A percentile compares a stretch with the other conserved stretches of the same genome.
phyloP scores from a whole-genome alignment of 768 basidiomycete genomes.

The Kwoniella europaea region DNA sequence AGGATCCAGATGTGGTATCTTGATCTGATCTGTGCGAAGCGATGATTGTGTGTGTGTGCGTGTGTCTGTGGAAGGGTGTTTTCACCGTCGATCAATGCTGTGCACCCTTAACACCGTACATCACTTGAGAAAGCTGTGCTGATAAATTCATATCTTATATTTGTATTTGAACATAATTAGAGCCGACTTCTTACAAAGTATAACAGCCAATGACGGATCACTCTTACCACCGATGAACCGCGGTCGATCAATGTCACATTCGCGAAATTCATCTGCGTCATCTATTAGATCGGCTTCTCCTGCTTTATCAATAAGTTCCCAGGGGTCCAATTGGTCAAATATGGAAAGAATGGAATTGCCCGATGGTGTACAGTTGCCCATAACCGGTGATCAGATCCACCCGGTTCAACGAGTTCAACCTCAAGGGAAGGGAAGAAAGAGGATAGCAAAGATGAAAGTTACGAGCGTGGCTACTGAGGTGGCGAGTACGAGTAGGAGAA shows the following conservation, averaged over 20 bases:
- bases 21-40: conserved; percentile 5
- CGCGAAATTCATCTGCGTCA: conserved; percentile 48
- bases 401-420: neutral
- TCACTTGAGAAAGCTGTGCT: conserved; percentile 13
- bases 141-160: neutral
- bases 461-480: conserved; percentile 88
- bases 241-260: conserved; percentile 39
- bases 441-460: conserved; percentile 75
- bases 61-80: neutral
- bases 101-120: neutral
- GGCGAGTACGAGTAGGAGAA: conserved; percentile 81
- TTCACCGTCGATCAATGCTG: conserved; percentile 1
- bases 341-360: conserved; percentile 47
- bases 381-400: neutral
- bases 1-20: neutral
- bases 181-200: conserved; percentile 51
- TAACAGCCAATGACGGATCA: conserved; percentile 51
- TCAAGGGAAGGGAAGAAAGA: conserved; percentile 21
- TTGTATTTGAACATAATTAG: conserved; percentile 12
- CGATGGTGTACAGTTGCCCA: conserved; percentile 24
- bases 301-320: conserved; percentile 45
- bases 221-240: conserved; percentile 43
- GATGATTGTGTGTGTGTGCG: conserved; percentile 6
- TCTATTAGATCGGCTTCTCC: conserved; percentile 48
- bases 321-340: conserved; percentile 41